Base-by-base conservation (phyloP, 2,329 filamentous ascomycete species). In the Endoconidiophora polonica region DNA sequence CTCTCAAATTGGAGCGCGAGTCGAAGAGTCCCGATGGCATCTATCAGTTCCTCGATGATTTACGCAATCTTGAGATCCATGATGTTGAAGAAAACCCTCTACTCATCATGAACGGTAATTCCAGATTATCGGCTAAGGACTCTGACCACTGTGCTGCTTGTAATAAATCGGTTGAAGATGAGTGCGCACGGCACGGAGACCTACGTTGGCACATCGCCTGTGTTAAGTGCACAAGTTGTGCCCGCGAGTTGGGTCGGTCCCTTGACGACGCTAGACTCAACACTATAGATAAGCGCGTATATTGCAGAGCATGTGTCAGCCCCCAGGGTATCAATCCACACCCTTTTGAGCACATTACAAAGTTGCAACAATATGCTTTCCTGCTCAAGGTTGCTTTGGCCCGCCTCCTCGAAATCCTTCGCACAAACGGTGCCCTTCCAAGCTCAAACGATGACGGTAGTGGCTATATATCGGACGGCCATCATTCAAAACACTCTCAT, bases 291-390 rank as follows among this genome's bases (percentile, higher is more conserved):
- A 72, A 79, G 56, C 77, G 74, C 55, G 69, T 88, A 2, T 80
- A 81, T 55, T 96, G 91, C 66, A 71, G 64, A 49, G 72, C 68
- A 44, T 94, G 86, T 61, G 73, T 73, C 40, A 66, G 68, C 38
- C 71, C 72, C 57, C 69, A 70, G 46, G 69, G 73, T 6, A 79
- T 80, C 10, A 62, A 63, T 9, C 61, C 63, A 14, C 59, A 66
- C n/a, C 59, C 67, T 0, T 85, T 95, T 59, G 74, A 81, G 54
- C 76, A 79, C 54, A 77, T 95, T 37, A 85, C 85, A 16, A 87
- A 93, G 62, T 70, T 98, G 49, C 83, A 91, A 60, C 90, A 98
- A 67, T 98, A 94, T 61, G 81, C 95, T 4, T 95, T 95, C 64
- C 70, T 98, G 18, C 72, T 98, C 39, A 79, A 86, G 59, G 91